Evolutionary conservation across 768 basidiomycete species (phyloP), one percentile per base, ranked within the genome.

Genomic region (Pholiota conissans): DNA sequence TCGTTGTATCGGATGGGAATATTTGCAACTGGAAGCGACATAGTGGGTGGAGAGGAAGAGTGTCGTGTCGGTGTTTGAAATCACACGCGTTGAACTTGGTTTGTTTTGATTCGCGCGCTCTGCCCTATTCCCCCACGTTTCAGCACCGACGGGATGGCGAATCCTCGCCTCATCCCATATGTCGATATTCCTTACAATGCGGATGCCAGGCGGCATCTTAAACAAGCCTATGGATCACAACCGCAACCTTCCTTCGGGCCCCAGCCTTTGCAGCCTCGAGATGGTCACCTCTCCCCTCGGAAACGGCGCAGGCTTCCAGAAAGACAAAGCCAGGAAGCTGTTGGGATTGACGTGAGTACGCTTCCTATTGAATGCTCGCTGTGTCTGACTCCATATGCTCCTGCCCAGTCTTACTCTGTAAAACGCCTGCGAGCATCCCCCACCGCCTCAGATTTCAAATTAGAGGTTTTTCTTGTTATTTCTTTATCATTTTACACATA

Each of bases 1-100:
- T 79, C 80, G 22, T 82, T 82, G 67, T 93, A 94, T 62, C 82
- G 77, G 67, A 91, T 76, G 54, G 79, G 68, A 62, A 87, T 78
- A 66, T 80, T 81, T 61, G 84, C 70, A 32, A 84, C 80, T 27
- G 84, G 81, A 37, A 90, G 76, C 54, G 90, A 84, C 89, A 91
- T 90, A 67, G 74, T 73, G 68, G 68, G 61, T 52, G 59, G 58
- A 64, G 56, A 66, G 65, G 64, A 69, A 69, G 66, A 65, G 62
- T 62, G 46, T 55, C 30, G 47, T 52, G 63, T 69, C 73, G 72
- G 74, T 67, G 76, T 75, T 75, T 76, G 67, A 75, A 76, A 61
- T 70, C 56, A 59, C 55, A 58, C 49, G 49, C 20, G 34, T 16
- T n/a, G n/a, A n/a, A 32, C 16, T 32, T 37, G 32, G 45, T 47